A percentile compares a stretch with the other conserved stretches of the same genome.
These are phyloP conservation scores for Astrephomene gubernaculifera DNA, from an alignment of 139 green algal species.

Conservation along the genomic window DNA sequence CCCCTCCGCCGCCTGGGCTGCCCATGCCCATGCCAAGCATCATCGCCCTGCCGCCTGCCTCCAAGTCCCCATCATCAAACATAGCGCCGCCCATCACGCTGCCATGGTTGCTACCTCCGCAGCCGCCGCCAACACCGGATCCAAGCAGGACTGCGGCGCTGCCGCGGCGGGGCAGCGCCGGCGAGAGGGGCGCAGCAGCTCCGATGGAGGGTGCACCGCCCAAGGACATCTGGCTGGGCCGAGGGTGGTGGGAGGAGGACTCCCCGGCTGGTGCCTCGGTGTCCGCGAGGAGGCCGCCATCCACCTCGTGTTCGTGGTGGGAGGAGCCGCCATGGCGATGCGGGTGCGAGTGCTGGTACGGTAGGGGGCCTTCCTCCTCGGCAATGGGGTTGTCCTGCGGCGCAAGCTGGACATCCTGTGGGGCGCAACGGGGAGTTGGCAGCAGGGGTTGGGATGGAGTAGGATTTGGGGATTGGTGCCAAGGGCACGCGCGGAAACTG, in stretches of 20 bases:
- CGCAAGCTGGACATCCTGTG: constrained; percentile 23
- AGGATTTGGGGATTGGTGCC: too few species aligned
- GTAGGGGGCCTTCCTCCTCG: constrained; percentile 46
- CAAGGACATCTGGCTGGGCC: background rate
- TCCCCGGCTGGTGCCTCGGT: background rate
- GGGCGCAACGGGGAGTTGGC: background rate
- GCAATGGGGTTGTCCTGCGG: constrained; percentile 40
- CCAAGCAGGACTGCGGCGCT: background rate
- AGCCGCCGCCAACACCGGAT: background rate
- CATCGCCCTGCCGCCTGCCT: background rate
- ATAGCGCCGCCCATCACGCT: background rate
- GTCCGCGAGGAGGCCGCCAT: too few species aligned
- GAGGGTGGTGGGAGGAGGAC: too few species aligned
- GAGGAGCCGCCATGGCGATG: background rate
- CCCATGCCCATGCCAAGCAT: background rate
- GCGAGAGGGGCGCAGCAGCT: background rate
- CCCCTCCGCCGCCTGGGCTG: background rate
- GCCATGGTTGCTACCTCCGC: background rate
- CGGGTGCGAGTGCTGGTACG: background rate
- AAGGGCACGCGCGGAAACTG: too few species aligned
- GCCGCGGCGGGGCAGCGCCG: background rate
- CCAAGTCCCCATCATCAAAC: background rate
- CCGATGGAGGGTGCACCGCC: background rate
- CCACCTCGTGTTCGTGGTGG: too few species aligned
- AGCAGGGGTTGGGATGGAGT: too few species aligned